phyloP scores from a whole-genome alignment of 2,329 filamentous ascomycete genomes.

The Aureobasidium sp. region DNA sequence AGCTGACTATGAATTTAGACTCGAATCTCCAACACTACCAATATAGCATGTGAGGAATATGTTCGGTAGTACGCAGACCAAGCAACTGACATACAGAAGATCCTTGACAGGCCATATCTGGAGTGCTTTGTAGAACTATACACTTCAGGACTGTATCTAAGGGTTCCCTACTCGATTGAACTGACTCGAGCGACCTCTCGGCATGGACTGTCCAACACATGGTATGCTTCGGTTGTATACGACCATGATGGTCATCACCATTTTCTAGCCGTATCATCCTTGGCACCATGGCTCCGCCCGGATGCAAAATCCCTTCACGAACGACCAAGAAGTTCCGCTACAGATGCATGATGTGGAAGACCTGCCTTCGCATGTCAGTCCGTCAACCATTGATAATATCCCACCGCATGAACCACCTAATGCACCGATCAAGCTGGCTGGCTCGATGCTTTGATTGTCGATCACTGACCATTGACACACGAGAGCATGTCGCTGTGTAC shows the following conservation, averaged over 20 bases:
- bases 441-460: not conserved
- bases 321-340: not conserved
- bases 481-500: not conserved
- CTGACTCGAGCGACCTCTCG: too few relatives aligned
- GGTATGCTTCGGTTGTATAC: not conserved
- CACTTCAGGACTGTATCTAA: not conserved
- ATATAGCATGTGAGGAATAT: not conserved
- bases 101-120: not conserved
- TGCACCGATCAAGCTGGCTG: not conserved
- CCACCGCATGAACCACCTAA: not conserved
- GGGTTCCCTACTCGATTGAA: too few relatives aligned
- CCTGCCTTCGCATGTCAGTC: not conserved
- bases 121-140: not conserved
- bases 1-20: not conserved
- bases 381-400: not conserved
- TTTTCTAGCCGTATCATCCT: too few relatives aligned
- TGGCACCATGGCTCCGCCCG: not conserved
- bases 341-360: not conserved
- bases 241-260: too few relatives aligned
- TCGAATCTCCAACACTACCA: not conserved
- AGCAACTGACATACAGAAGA: not conserved
- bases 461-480: not conserved
- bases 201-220: not conserved
- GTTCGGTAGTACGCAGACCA: not conserved
- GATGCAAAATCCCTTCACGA: too few relatives aligned